Percentiles rank a stretch among this genome's conserved stretches.
Conservation (phyloP, 306 rosid genomes). For the Prunus fruticosa region DNA sequence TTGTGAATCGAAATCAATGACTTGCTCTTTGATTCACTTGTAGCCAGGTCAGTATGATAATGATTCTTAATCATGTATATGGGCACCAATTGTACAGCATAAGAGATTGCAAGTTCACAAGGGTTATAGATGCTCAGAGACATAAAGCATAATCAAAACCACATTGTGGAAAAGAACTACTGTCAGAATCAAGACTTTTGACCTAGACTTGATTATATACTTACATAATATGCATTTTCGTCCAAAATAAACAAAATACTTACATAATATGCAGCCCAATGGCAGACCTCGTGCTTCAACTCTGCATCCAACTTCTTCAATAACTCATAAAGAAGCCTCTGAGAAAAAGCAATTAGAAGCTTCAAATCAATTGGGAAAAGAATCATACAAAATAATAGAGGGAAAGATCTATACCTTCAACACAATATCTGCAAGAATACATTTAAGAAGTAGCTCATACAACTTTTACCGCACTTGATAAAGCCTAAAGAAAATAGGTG, state of each 20-base stretch:
- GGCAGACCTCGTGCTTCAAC: slow-evolving; percentile 91
- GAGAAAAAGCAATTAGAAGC: slow-evolving; percentile 27
- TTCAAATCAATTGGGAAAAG: slow-evolving; percentile 7
- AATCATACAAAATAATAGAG: not conserved
- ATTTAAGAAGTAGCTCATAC: slow-evolving; percentile 75
- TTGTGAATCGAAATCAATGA: not conserved
- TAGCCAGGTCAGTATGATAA: not conserved
- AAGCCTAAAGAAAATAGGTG: slow-evolving; percentile 43
- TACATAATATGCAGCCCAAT: slow-evolving; percentile 83
- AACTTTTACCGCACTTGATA: slow-evolving; percentile 73
- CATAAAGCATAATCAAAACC: not conserved
- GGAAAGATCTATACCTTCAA: slow-evolving; percentile 31
- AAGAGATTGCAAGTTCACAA: not conserved
- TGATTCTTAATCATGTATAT: not conserved
- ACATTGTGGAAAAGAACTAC: slow-evolving; percentile 4
- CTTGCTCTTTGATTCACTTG: not conserved
- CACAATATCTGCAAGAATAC: slow-evolving; percentile 69
- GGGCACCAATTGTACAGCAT: not conserved
- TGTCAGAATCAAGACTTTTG: not conserved
- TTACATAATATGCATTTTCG: too few species aligned
- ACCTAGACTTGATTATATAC: not conserved
- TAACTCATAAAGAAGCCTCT: slow-evolving; percentile 80
- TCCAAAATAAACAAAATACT: too few species aligned
- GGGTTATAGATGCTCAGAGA: not conserved
- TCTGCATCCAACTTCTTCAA: slow-evolving; percentile 84